A percentile compares a stretch with the other conserved stretches of the same genome.
These are phyloP conservation scores for Dothideomycetidae sp. DNA, from an alignment of 2,329 filamentous ascomycete genomes.

Conservation along the genomic window DNA sequence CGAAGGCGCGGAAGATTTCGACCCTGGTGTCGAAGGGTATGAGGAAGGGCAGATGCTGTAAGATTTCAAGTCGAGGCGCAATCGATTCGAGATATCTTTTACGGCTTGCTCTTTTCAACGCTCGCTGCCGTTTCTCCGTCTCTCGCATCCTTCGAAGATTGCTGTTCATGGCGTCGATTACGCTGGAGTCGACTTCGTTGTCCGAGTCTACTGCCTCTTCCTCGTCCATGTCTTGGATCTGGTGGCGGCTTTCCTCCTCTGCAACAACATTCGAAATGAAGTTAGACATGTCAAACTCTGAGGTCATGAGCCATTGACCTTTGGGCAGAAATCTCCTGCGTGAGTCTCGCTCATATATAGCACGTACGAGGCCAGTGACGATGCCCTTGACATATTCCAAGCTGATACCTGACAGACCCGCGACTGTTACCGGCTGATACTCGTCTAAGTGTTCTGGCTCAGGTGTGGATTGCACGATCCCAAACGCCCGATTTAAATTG, in stretches of 20 bases:
- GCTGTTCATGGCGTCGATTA: conserved; percentile 1
- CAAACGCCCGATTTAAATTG: conserved; percentile 18
- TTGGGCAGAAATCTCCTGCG: conserved; percentile 66
- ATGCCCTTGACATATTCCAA: conserved; percentile 66
- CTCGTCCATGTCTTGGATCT: conserved; percentile 49
- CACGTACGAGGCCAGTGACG: conserved; percentile 65
- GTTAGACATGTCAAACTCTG: conserved; percentile 69
- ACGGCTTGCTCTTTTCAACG: conserved; percentile 52
- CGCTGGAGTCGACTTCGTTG: conserved; percentile 21
- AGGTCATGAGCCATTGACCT: conserved; percentile 92
- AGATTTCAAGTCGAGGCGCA: conserved; percentile 72
- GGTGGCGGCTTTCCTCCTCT: conserved; percentile 67
- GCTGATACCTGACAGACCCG: conserved; percentile 56
- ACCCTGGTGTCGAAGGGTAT: conserved; percentile 88
- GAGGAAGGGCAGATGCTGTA: conserved; percentile 93
- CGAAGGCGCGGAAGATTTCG: conserved; percentile 84
- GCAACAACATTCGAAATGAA: conserved; percentile 77
- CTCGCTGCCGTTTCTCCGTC: conserved; percentile 25
- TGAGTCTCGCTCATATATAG: conserved; percentile 88
- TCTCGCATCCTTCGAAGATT: conserved; percentile 18
- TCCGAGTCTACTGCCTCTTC: conserved; percentile 34
- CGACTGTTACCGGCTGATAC: conserved; percentile 34
- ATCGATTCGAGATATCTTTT: conserved; percentile 63
- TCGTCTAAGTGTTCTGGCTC: conserved; percentile 16
- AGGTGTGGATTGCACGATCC: not conserved